Evolutionary conservation across 2,329 filamentous ascomycete genomes (phyloP).

Genomic region (Acrocalymma vagum): DNA sequence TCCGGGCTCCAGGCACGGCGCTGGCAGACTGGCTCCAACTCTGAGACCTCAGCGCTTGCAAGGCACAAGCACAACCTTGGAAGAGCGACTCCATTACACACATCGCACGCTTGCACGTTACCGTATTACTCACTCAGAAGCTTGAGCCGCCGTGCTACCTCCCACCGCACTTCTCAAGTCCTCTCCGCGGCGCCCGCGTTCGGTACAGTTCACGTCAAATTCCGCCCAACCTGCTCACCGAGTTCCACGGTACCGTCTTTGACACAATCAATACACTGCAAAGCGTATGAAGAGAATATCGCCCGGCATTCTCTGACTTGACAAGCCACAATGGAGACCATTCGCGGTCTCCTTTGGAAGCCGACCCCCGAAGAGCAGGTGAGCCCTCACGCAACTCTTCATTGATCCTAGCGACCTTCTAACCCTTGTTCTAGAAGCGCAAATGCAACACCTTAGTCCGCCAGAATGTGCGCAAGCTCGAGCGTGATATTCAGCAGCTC

Average conservation of each 20-base stretch:
- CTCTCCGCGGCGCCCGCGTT: too few relatives aligned
- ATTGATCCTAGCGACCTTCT: slow-evolving; percentile 9
- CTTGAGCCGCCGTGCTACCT: too few relatives aligned
- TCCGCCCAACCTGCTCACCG: too few relatives aligned
- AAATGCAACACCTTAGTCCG: slow-evolving; percentile 95
- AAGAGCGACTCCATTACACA: neutral
- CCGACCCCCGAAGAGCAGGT: slow-evolving; percentile 95
- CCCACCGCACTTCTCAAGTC: too few relatives aligned
- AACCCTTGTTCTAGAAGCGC: slow-evolving; percentile 71
- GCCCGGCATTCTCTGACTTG: too few relatives aligned
- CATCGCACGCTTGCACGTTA: too few relatives aligned
- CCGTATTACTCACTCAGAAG: too few relatives aligned
- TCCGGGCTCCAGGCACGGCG: slow-evolving; percentile 23
- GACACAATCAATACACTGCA: too few relatives aligned
- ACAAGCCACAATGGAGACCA: slow-evolving; percentile 74
- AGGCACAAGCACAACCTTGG: slow-evolving; percentile 19
- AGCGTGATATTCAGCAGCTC: slow-evolving; percentile 85
- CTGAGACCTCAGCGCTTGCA: slow-evolving; percentile 23
- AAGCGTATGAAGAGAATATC: too few relatives aligned
- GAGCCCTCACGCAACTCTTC: slow-evolving; percentile 34
- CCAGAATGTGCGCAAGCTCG: slow-evolving; percentile 89
- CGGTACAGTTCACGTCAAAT: too few relatives aligned
- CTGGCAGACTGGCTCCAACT: slow-evolving; percentile 26
- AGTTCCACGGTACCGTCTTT: too few relatives aligned
- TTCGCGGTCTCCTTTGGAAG: slow-evolving; percentile 87